A percentile compares a stretch with the other conserved stretches of the same genome.
phyloP scores from a whole-genome alignment of 345 rosid species.

The Trapa incisa region DNA sequence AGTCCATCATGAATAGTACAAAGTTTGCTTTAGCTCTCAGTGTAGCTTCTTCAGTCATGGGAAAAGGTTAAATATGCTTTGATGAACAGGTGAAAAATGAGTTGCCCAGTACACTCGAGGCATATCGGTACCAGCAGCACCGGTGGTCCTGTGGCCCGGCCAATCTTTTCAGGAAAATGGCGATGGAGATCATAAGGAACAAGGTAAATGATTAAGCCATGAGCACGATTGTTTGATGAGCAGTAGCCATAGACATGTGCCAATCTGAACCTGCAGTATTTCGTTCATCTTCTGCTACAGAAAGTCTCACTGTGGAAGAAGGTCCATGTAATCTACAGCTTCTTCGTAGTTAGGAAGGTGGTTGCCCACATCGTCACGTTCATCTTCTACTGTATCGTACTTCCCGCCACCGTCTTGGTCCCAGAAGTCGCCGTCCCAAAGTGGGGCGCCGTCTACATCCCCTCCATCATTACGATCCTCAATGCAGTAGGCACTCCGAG shows the following conservation, averaged over 20 bases:
- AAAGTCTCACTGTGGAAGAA: conserved; percentile 85
- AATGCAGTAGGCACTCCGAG: conserved; percentile 97
- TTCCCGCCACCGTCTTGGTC: conserved; percentile 82
- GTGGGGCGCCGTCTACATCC: conserved; percentile 90
- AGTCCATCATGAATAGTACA: no score
- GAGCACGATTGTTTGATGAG: background rate
- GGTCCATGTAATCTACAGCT: conserved; percentile 84
- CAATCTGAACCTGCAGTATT: background rate
- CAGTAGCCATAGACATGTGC: background rate
- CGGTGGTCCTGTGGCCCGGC: conserved; percentile 99
- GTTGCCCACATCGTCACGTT: conserved; percentile 81
- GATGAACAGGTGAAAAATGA: conserved; percentile 73
- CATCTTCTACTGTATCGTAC: conserved; percentile 62
- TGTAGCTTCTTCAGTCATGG: conserved; percentile 25
- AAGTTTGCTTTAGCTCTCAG: no score
- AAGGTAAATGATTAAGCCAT: conserved; percentile 25
- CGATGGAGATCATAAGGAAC: conserved; percentile 62
- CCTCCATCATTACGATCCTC: conserved; percentile 62
- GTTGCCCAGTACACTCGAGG: conserved; percentile 87
- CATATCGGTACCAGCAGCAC: conserved; percentile 87
- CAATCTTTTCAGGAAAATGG: conserved; percentile 89
- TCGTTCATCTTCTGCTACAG: conserved; percentile 25
- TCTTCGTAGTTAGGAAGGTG: conserved; percentile 77
- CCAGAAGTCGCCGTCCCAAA: conserved; percentile 85
- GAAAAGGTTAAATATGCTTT: conserved; percentile 9